Conservation (phyloP, 2,329 filamentous ascomycete genomes). For the Claviceps paspali region DNA sequence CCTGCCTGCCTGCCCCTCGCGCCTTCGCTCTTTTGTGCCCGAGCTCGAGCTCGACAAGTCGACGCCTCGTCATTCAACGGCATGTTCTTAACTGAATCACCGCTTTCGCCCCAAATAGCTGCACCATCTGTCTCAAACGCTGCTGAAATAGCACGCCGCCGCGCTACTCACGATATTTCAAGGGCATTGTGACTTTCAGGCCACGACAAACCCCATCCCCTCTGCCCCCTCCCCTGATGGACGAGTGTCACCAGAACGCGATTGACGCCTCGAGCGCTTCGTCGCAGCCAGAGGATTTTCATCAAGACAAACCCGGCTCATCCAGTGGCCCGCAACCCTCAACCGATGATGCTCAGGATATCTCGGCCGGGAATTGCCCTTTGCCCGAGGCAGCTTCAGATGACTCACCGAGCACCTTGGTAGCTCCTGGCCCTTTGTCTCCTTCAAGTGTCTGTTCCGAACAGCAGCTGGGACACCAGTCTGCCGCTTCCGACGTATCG, state of each 20-base stretch:
- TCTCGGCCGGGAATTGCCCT: background rate
- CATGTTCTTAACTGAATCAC: slow-evolving; percentile 4
- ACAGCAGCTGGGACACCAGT: slow-evolving; percentile 19
- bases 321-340: background rate
- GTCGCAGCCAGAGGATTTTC: background rate
- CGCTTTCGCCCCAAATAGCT: slow-evolving; percentile 3
- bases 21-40: background rate
- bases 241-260: background rate
- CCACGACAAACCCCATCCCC: background rate
- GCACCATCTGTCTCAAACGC: background rate
- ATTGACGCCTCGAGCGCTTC: background rate
- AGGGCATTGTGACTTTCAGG: slow-evolving; percentile 3
- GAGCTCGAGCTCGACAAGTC: background rate
- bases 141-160: background rate
- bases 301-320: background rate
- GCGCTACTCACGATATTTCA: background rate
- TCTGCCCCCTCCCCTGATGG: slow-evolving; percentile 1
- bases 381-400: background rate
- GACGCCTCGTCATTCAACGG: slow-evolving; percentile 5
- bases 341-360: background rate
- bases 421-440: slow-evolving; percentile 17
- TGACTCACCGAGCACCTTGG: background rate
- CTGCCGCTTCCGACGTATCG: slow-evolving; percentile 20
- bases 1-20: too few species aligned
- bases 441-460: slow-evolving; percentile 29